A percentile compares a stretch with the other conserved stretches of the same genome.
phyloP scores from a whole-genome alignment of 495 filamentous ascomycete genomes.

The Lophiotrema nucula region DNA sequence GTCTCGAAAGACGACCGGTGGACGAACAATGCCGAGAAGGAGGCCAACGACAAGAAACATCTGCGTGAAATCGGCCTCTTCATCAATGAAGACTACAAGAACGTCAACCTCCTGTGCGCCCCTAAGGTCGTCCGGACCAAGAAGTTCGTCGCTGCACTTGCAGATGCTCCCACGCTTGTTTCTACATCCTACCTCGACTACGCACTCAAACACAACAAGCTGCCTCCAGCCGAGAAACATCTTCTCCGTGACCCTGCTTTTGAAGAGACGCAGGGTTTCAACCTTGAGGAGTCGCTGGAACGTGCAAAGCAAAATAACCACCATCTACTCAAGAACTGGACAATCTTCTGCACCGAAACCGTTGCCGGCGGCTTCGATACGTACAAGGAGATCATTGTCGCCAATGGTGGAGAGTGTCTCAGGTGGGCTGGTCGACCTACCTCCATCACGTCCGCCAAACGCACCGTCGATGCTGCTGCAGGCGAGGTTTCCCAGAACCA shows the following conservation, averaged over 20 bases:
- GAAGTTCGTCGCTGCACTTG: constrained; percentile 87
- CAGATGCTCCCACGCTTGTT: constrained; percentile 71
- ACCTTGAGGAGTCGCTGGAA: constrained; percentile 60
- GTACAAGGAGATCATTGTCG: constrained; percentile 77
- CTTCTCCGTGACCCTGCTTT: constrained; percentile 65
- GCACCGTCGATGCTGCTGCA: constrained; percentile 32
- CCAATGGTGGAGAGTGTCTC: constrained; percentile 81
- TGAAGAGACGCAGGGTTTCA: constrained; percentile 68
- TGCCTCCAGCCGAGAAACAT: constrained; percentile 61
- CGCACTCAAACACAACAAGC: constrained; percentile 62
- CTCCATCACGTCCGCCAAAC: constrained; percentile 52
- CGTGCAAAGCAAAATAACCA: constrained; percentile 74
- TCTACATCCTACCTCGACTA: constrained; percentile 74
- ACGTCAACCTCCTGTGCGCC: constrained; percentile 82
- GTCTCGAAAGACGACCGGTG: constrained; percentile 79
- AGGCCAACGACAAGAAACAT: constrained; percentile 66
- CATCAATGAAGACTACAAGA: constrained; percentile 68
- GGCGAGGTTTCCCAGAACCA: constrained; percentile 53
- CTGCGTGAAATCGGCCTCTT: constrained; percentile 81
- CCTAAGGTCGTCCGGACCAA: constrained; percentile 81
- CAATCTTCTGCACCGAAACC: constrained; percentile 74
- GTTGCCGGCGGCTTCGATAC: constrained; percentile 79
- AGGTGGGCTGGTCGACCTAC: constrained; percentile 69
- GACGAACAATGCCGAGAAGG: constrained; percentile 64
- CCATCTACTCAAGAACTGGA: constrained; percentile 66